Base-by-base conservation (phyloP, 768 basidiomycete genomes). In the Mycena polygramma region DNA sequence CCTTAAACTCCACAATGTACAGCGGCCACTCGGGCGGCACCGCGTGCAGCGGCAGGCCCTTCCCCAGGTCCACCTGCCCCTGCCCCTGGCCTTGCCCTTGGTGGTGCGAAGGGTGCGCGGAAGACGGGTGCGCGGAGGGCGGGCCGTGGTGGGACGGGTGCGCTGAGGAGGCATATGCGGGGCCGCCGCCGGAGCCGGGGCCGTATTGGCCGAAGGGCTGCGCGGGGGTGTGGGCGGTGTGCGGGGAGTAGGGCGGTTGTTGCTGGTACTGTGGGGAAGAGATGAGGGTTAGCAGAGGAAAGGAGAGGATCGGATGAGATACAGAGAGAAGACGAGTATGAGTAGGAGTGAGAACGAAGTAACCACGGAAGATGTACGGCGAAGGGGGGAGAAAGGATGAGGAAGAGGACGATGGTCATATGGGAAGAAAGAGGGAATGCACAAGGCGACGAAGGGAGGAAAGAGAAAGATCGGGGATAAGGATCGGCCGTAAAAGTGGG, bases 1-100 rank as follows among this genome's bases (percentile, higher is more conserved):
- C 97, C 82, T 98, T 99, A 87, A 99, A 99, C 80, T 98, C 94
- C 75, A 98, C 93, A 75, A 98, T 97, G 86, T 89, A 98, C 10
- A 99, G 87, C n/a, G 94, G 95, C 85, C 93, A 94, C 43, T 91
- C 90, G 15, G 92, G 79, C 0, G 96, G 92, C 49, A 99, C 91
- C 55, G 92, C 81, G 77, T 92, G 90, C 20, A 98, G 86, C 0
- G 96, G 95, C 0, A 98, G 89, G 43, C 97, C 97, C 76, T 92
- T 92, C 58, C 97, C 97, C 26, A 97, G 90, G 14, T 96, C 86
- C n/a, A 78, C 75, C 30, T 30, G 30, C 30, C 30, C 30, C 30
- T 30, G 36, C 9, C 54, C 54, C n/a, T 36, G 35, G 5, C 55
- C 55, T 14, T 24, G 37, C 30, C 30, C 30, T 30, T 6, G 3